These are phyloP conservation scores for Platanthera zijinensis DNA, from an alignment of 106 monocot genomes.

Conservation along the genomic window DNA sequence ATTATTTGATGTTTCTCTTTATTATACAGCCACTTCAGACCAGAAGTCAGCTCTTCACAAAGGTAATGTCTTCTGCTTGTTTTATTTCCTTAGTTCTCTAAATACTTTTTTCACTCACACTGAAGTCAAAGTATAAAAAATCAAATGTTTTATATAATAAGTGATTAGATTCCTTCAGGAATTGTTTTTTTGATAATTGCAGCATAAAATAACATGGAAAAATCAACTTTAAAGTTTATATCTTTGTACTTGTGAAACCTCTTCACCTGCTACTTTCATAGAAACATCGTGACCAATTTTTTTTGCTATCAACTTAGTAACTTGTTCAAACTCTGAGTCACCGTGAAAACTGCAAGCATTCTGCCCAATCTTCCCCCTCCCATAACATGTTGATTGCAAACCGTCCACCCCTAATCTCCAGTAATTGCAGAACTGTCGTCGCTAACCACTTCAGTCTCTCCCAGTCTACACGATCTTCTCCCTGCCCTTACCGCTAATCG, in stretches of 20 bases:
- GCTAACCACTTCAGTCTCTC: no score
- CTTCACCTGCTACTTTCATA: neutral
- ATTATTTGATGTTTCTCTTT: slow-evolving; percentile 3
- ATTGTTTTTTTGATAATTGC: neutral
- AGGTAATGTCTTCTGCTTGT: slow-evolving; percentile 13
- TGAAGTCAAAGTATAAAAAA: neutral
- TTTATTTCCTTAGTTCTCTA: neutral
- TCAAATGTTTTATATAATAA: neutral
- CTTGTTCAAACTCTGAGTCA: no score
- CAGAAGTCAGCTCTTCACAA: slow-evolving; percentile 42
- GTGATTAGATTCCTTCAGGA: neutral
- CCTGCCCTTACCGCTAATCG: no score
- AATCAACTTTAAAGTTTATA: neutral
- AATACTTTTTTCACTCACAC: neutral
- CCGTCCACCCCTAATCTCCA: no score
- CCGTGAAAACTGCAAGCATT: no score
- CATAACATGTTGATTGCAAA: no score
- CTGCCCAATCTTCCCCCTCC: no score
- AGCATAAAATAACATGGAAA: neutral
- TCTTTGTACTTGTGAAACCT: neutral
- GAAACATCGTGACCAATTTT: neutral
- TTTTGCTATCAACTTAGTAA: neutral
- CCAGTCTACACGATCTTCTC: no score
- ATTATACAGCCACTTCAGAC: slow-evolving; percentile 47
- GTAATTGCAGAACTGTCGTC: no score